Evolutionary conservation across 345 rosid species (phyloP).

Genomic region (Murraya paniculata): DNA sequence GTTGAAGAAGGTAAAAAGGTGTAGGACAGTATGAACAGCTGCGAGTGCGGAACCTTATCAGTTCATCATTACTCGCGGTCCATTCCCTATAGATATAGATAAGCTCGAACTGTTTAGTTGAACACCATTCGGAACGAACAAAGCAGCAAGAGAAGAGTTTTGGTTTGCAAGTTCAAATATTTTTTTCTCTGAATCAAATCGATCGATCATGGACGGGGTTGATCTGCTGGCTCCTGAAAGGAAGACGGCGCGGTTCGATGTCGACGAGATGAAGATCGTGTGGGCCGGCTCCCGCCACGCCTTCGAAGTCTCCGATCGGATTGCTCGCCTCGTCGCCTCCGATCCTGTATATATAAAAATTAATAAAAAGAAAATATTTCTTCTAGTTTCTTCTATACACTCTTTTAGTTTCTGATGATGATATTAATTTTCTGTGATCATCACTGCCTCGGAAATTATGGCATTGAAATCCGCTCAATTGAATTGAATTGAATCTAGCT

Average conservation of each 20-base stretch:
- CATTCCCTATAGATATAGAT: not conserved
- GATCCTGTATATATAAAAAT: constrained; percentile 58
- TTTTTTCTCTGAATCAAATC: not conserved
- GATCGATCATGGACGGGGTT: constrained; percentile 15
- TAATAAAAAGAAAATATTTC: too few species aligned
- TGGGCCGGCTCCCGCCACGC: constrained; percentile 94
- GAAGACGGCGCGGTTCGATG: constrained; percentile 72
- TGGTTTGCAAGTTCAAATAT: not conserved
- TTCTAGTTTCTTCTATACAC: too few species aligned
- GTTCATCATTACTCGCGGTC: not conserved
- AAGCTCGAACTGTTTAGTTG: not conserved
- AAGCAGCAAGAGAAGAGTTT: not conserved
- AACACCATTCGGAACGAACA: not conserved
- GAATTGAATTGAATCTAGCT: not conserved
- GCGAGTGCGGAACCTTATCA: not conserved
- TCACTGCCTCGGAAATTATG: not conserved
- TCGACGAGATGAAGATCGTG: constrained; percentile 86
- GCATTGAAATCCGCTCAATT: not conserved
- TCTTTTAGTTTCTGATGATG: not conserved
- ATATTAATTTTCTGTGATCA: not conserved
- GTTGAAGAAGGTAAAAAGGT: rapidly evolving
- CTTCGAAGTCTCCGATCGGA: constrained; percentile 77
- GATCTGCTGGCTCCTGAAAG: constrained; percentile 78
- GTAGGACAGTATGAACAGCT: too few species aligned
- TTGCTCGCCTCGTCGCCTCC: constrained; percentile 83